Evolutionary conservation across 2,329 filamentous ascomycete species (phyloP).

Genomic region (Madurella fahalii): DNA sequence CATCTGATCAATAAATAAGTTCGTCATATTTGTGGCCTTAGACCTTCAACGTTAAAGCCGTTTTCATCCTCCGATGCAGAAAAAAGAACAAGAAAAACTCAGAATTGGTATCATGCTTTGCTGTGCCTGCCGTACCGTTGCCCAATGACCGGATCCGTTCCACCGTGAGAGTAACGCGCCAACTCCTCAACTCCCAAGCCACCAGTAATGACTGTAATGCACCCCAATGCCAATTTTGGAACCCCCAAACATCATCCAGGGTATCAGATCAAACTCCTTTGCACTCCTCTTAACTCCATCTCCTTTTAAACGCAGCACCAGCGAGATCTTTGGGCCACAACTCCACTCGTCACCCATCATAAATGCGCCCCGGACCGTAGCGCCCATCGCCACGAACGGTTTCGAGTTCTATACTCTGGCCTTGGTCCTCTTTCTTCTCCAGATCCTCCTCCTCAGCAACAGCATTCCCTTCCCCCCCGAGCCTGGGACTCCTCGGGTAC

Average conservation of each 20-base stretch:
- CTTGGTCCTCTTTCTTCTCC: background rate
- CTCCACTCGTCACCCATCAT: too few species aligned
- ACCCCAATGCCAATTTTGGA: background rate
- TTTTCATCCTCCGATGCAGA: background rate
- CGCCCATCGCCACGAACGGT: too few species aligned
- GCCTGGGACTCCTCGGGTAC: background rate
- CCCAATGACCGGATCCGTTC: too few species aligned
- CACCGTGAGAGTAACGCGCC: too few species aligned
- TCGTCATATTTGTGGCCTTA: background rate
- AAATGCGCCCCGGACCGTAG: too few species aligned
- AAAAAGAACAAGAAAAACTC: background rate
- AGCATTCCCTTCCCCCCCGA: background rate
- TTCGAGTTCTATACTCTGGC: too few species aligned
- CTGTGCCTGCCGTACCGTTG: background rate
- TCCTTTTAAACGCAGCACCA: background rate
- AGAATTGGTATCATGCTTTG: background rate
- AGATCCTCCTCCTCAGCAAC: background rate
- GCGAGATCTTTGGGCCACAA: too few species aligned
- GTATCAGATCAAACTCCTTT: conserved; percentile 1
- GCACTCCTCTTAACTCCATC: background rate
- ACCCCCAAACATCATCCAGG: background rate
- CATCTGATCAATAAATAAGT: too few species aligned
- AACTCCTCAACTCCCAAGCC: background rate
- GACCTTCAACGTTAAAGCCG: too few species aligned
- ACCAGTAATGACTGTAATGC: conserved; percentile 3